Percentiles rank a stretch among this genome's conserved stretches.
phyloP scores from a whole-genome alignment of 2,329 filamentous ascomycete species.

The Diaporthe velutina region DNA sequence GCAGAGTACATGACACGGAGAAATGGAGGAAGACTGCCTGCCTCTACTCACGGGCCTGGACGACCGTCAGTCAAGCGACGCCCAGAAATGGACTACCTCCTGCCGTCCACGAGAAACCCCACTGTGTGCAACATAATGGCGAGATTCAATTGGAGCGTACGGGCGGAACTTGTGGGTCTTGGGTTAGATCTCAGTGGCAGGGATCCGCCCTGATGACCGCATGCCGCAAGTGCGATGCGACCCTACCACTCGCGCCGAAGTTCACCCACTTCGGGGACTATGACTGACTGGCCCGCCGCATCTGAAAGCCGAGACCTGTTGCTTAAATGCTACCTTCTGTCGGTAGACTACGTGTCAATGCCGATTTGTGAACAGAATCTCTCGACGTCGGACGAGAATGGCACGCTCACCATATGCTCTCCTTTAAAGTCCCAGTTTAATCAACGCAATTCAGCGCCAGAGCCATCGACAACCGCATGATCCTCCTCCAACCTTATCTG shows the following conservation, averaged over 20 bases:
- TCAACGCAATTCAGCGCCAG: not conserved
- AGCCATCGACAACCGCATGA: not conserved
- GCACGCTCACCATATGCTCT: not conserved
- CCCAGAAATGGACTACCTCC: not conserved
- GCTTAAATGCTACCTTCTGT: not conserved
- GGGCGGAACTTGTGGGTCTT: slow-evolving; percentile 34
- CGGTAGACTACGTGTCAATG: not conserved
- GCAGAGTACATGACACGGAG: slow-evolving; percentile 31
- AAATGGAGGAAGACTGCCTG: slow-evolving; percentile 28
- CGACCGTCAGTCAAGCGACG: slow-evolving; percentile 22
- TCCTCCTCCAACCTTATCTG: slow-evolving; percentile 4
- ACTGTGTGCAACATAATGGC: not conserved
- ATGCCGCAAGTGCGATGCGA: slow-evolving; percentile 1
- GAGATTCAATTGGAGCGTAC: slow-evolving; percentile 36
- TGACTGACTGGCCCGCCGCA: slow-evolving; percentile 9
- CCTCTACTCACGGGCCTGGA: slow-evolving; percentile 10
- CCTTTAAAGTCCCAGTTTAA: not conserved
- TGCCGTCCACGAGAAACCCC: slow-evolving; percentile 8
- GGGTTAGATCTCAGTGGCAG: not conserved
- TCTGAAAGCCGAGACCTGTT: slow-evolving; percentile 13
- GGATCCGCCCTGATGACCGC: slow-evolving; percentile 17
- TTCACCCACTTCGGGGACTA: slow-evolving; percentile 7
- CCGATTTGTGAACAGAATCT: not conserved
- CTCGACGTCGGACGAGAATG: slow-evolving; percentile 6
- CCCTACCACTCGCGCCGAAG: slow-evolving; percentile 7